Evolutionary conservation across 257 asterid genomes (phyloP).

Genomic region (Nicotiana paniculata): DNA sequence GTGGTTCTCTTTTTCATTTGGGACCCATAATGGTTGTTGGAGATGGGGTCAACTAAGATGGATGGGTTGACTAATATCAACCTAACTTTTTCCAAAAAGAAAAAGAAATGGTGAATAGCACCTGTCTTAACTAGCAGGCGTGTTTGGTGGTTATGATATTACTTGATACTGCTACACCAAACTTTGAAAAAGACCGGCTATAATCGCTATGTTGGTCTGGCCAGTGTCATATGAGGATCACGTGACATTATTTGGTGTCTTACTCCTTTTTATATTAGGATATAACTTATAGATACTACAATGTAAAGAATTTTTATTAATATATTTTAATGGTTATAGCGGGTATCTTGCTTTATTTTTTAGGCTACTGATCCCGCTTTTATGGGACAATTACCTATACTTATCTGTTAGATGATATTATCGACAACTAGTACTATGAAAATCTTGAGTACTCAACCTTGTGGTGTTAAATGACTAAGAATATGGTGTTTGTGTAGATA

Average conservation of each 20-base stretch:
- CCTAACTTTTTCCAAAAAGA: not conserved
- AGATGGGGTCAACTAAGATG: not conserved
- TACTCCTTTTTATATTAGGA: too few relatives aligned
- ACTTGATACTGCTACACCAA: not conserved
- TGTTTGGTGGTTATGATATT: not conserved
- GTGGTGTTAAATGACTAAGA: not conserved
- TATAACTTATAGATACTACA: too few relatives aligned
- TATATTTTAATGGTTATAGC: too few relatives aligned
- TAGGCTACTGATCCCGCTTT: too few relatives aligned
- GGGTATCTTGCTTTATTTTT: too few relatives aligned
- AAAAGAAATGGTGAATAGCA: not conserved
- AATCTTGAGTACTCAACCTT: not conserved
- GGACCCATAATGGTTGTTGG: not conserved
- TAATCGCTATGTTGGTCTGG: not conserved
- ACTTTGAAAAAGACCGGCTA: not conserved
- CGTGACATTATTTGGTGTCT: not conserved
- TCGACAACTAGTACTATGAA: not conserved
- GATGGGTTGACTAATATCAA: not conserved
- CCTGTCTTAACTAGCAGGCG: not conserved
- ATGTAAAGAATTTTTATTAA: too few relatives aligned
- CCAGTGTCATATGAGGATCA: not conserved
- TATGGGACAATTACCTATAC: too few relatives aligned
- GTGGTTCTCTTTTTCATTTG: not conserved
- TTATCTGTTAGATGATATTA: too few relatives aligned
- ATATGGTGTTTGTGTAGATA: conserved; percentile 27